These are phyloP conservation scores for Citrus maxima DNA, from an alignment of 345 rosid species.

Conservation along the genomic window DNA sequence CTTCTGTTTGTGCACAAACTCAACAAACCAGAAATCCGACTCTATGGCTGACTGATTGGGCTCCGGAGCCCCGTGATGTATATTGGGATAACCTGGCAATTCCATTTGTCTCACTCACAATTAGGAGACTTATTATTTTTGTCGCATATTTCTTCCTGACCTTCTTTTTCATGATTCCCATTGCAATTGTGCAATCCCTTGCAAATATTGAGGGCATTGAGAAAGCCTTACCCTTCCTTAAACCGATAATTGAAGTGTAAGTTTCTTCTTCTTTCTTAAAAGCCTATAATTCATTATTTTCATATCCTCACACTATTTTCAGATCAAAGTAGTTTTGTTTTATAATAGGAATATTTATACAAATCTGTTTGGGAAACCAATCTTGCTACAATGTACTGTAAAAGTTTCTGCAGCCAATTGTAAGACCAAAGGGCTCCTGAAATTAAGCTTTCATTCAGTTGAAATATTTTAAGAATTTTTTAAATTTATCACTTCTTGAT, in stretches of 20 bases:
- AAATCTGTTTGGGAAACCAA: neutral
- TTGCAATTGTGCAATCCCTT: conserved; percentile 82
- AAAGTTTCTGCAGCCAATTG: neutral
- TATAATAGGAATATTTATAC: neutral
- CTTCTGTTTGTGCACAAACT: conserved; percentile 92
- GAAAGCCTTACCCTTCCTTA: conserved; percentile 78
- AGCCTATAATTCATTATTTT: neutral
- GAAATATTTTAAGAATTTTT: neutral
- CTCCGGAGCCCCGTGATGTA: conserved; percentile 87
- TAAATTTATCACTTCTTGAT: neutral
- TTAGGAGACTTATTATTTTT: conserved; percentile 62
- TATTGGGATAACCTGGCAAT: conserved; percentile 87
- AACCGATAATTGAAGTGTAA: conserved; percentile 74
- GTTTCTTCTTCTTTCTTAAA: conserved; percentile 17
- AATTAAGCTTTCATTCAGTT: neutral
- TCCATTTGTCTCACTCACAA: conserved; percentile 78
- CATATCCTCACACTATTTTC: neutral
- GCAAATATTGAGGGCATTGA: conserved; percentile 93
- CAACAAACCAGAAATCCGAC: conserved; percentile 90
- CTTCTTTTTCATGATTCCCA: conserved; percentile 96
- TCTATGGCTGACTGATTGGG: conserved; percentile 91
- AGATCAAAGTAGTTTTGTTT: neutral
- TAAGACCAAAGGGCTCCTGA: neutral
- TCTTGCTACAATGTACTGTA: neutral
- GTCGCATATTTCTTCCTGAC: conserved; percentile 86